phyloP scores from a whole-genome alignment of 139 green algal species.

The Spirogloea muscicola region DNA sequence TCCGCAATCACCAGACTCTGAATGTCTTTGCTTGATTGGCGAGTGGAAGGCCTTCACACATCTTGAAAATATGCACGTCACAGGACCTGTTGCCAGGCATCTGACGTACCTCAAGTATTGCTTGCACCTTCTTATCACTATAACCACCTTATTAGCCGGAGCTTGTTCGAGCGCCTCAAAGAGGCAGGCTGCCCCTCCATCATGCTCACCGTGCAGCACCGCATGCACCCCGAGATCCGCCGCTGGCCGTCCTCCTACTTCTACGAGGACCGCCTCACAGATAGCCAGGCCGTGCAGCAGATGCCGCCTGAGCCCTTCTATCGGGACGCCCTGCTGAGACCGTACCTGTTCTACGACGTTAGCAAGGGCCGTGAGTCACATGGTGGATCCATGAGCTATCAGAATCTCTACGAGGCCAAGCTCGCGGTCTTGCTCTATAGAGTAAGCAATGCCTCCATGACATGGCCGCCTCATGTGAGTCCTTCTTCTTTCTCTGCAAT shows the following conservation, averaged over 20 bases:
- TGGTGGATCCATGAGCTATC: constrained; percentile 6
- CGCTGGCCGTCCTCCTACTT: constrained; percentile 74
- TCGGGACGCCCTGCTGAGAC: constrained; percentile 45
- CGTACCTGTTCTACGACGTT: constrained; percentile 73
- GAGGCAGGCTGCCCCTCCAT: constrained; percentile 51
- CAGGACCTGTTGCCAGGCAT: no score
- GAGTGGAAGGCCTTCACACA: no score
- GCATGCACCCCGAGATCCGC: constrained; percentile 87
- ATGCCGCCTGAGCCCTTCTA: constrained; percentile 14
- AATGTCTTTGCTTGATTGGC: no score
- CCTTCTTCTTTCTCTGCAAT: no score
- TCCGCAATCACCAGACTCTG: no score
- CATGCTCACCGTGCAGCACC: constrained; percentile 66
- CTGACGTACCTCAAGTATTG: no score
- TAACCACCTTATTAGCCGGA: no score
- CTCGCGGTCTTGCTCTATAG: constrained; percentile 18
- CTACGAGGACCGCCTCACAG: constrained; percentile 67
- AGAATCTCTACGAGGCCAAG: constrained; percentile 7
- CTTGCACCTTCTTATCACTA: no score
- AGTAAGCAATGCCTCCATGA: no score
- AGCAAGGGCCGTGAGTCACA: constrained; percentile 1
- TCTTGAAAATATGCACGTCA: no score
- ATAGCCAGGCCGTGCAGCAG: constrained; percentile 45
- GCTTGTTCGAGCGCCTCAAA: constrained; percentile 60
- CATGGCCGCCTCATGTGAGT: no score